Evolutionary conservation across 163 green algal species (phyloP), one percentile per base, ranked within the genome.

Genomic region (Chlamydomonas reinhardtii): DNA sequence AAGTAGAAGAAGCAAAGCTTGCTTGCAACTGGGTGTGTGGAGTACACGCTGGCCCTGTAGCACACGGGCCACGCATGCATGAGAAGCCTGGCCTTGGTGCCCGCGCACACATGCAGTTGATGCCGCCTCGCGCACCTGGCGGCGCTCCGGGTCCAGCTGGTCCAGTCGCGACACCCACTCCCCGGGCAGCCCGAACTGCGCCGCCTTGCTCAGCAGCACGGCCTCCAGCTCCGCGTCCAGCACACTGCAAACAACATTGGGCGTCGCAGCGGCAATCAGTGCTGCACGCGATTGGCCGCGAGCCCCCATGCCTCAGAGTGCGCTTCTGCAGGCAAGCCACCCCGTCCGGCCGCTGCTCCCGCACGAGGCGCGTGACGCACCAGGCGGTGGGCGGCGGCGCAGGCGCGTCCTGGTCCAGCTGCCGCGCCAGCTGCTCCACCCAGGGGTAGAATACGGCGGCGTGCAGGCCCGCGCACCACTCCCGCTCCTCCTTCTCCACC

Each of bases 191-290:
- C 94, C 94, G 73, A 95, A 94, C 91, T 96, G 93, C 8, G 93
- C 93, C 5, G 95, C 95, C 89, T 96, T 97, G 79, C 82, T 92
- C 62, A 97, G 92, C 74, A 97, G 88, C 72, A 98, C 78, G 0
- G 94, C 91, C 86, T 94, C 91, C 65, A 98, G 88, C 89, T 97
- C 95, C 8, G 92, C 94, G 72, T 97, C 94, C 37, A 98, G 89
- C 52, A 94, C 87, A 80, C 85, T 92, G 87, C 68, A n/a, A n/a
- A n/a, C n/a, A n/a, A n/a, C n/a, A n/a, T n/a, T n/a, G n/a, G n/a
- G n/a, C n/a, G n/a, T n/a, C n/a, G n/a, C n/a, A n/a, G n/a, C n/a
- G n/a, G n/a, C n/a, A n/a, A n/a, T n/a, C n/a, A n/a, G n/a, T n/a
- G n/a, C n/a, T n/a, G n/a, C n/a, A n/a, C n/a, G n/a, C n/a, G n/a